Evolutionary conservation across 2,329 filamentous ascomycete genomes (phyloP).

Genomic region (Dactylellina cionopaga): DNA sequence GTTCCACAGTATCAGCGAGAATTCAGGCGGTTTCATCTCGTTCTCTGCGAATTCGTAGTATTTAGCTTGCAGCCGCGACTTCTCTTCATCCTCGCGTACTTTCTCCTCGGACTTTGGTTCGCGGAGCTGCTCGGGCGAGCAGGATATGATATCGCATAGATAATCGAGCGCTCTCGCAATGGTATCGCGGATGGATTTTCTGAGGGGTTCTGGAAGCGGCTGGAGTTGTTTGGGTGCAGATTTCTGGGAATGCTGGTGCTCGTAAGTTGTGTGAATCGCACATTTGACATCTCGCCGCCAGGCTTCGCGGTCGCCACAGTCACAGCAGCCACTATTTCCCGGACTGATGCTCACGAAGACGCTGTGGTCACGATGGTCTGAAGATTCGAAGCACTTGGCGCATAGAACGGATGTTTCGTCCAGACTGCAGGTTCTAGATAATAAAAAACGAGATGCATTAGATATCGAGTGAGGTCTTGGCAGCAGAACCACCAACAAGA

Average conservation of each 20-base stretch:
- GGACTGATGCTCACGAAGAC: slow-evolving; percentile 87
- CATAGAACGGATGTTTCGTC: slow-evolving; percentile 97
- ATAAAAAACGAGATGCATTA: background rate
- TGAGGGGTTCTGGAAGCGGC: slow-evolving; percentile 76
- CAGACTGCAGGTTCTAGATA: slow-evolving; percentile 78
- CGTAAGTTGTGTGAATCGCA: slow-evolving; percentile 83
- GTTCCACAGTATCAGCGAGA: slow-evolving; percentile 90
- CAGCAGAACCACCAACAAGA: background rate
- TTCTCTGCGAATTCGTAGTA: slow-evolving; percentile 70
- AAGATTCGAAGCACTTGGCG: slow-evolving; percentile 91
- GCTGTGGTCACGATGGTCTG: slow-evolving; percentile 91
- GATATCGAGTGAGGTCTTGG: background rate
- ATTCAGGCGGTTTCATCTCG: slow-evolving; percentile 61
- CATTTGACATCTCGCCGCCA: slow-evolving; percentile 90
- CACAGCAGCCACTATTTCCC: slow-evolving; percentile 94
- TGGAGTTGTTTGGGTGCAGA: slow-evolving; percentile 60
- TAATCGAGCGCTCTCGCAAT: slow-evolving; percentile 89
- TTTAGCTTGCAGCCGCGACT: slow-evolving; percentile 78
- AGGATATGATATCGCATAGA: slow-evolving; percentile 96
- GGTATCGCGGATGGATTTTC: slow-evolving; percentile 82
- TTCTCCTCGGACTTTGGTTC: slow-evolving; percentile 83
- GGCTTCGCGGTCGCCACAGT: slow-evolving; percentile 94
- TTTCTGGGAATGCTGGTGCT: slow-evolving; percentile 64
- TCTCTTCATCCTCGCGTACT: slow-evolving; percentile 81
- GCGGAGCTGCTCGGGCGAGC: slow-evolving; percentile 92